Base-by-base conservation (phyloP, 1,139 yeast species). In the Candida tunisiensis region DNA sequence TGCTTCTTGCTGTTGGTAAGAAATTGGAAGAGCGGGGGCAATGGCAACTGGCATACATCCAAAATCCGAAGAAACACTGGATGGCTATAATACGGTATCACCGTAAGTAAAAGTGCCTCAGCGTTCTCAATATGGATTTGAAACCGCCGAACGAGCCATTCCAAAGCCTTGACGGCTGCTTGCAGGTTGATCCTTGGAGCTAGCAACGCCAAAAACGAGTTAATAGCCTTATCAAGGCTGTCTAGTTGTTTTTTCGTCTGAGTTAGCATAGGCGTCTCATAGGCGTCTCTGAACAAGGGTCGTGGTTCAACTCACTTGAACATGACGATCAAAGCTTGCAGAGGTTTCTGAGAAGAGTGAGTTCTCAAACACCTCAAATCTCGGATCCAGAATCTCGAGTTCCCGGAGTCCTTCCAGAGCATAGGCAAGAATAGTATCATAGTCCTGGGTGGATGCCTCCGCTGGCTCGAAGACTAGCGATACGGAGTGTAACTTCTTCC, bases 131-230 rank as follows among this genome's bases (percentile, higher is more conserved):
- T 62, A 46, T 88, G 88, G 38, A 80, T 70, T 23, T 79, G 82
- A 49, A 85, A 91, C 41, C 96, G 66, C 55, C 98, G 74, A 15
- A 88, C 74, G 21, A 88, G 67, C 98, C 98, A 88, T 56, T 88
- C 99, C 8, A 82, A 61, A 8, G 95, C 91, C 42, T 74, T 74
- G 28, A 82, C 49, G 2, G 94, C 67, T 10, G 93, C 80, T 17
- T 72, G 65, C 29, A 83, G 57, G 35, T 69, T 66, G 62, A 88
- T 71, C 42, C 69, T 65, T 3, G 82, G 80, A 3, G 93, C 75
- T n/a, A 73, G 59, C 37, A 85, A 59, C 28, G 74, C 62, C 35
- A 88, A 56, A 44, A 80, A 88, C 11, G 74, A 74, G 34, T 69
- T 67, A 29, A 88, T 67, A 21, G 88, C 83, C 33, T 62, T 64